These are phyloP conservation scores for Furcasterigmium sp. DNA, from an alignment of 2,329 filamentous ascomycete species.

Conservation along the genomic window DNA sequence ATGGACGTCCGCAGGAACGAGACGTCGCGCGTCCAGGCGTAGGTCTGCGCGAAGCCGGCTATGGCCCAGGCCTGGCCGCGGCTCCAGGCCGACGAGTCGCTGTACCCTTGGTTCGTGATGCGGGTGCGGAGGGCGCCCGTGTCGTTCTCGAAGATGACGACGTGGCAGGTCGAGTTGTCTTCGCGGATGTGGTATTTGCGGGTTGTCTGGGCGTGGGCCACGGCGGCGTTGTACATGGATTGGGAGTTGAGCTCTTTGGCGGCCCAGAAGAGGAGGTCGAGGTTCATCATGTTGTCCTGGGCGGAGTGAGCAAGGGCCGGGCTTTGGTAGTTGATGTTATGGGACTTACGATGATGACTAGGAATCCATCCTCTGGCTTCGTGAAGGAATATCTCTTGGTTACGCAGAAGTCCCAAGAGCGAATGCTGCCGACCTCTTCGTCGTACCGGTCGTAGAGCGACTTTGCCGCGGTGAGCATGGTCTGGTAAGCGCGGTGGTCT, in stretches of 20 bases:
- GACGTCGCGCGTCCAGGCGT: conserved; percentile 35
- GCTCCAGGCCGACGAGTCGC: conserved; percentile 37
- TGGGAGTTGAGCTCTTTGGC: conserved; percentile 23
- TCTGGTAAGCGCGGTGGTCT: conserved; percentile 27
- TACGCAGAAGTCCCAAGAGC: conserved; percentile 37
- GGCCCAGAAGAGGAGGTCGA: conserved; percentile 36
- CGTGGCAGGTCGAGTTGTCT: conserved; percentile 32
- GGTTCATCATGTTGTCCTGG: conserved; percentile 33
- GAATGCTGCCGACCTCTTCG: conserved; percentile 24
- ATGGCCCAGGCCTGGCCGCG: conserved; percentile 45
- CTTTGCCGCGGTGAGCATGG: conserved; percentile 25
- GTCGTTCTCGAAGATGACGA: conserved; percentile 38
- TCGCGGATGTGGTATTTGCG: conserved; percentile 28
- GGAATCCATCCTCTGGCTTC: conserved; percentile 27
- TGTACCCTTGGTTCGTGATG: conserved; percentile 42
- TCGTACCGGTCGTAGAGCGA: conserved; percentile 31
- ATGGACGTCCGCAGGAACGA: conserved; percentile 36
- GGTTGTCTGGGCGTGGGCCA: conserved; percentile 31
- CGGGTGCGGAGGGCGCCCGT: conserved; percentile 31
- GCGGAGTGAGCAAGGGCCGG: not conserved
- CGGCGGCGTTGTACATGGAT: conserved; percentile 26
- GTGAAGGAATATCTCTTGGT: conserved; percentile 30
- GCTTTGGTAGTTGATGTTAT: too few species aligned
- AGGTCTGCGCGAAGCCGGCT: conserved; percentile 39
- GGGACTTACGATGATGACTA: conserved; percentile 32